Conservation (phyloP, 192 early-diverging fungal genomes). For the Spizellomyces sp. region DNA sequence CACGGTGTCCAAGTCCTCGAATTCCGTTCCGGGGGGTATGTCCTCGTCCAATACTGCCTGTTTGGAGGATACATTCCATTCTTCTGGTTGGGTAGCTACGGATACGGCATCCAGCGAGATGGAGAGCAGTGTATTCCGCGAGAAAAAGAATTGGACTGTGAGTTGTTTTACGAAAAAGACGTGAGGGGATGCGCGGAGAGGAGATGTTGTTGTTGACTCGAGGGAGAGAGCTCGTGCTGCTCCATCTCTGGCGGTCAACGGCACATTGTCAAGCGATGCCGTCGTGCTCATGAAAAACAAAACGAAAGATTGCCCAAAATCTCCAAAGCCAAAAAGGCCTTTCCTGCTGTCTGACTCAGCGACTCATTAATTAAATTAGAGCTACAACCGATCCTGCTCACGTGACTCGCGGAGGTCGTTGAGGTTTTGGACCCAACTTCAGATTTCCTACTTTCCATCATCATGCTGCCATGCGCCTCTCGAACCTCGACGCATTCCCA, state of each 20-base stretch:
- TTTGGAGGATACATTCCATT: background rate
- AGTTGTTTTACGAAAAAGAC: slow-evolving; percentile 5
- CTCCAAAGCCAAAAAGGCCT: background rate
- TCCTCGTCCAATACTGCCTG: background rate
- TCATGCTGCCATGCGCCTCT: slow-evolving; percentile 10
- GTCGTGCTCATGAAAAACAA: background rate
- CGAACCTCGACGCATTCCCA: slow-evolving; percentile 78
- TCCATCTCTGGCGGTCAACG: too few species aligned
- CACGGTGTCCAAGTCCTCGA: background rate
- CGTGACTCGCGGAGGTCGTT: too few species aligned
- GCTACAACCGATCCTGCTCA: too few species aligned
- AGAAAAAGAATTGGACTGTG: slow-evolving; percentile 22
- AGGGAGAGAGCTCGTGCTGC: too few species aligned
- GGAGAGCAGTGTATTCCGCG: background rate
- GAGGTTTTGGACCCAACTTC: too few species aligned
- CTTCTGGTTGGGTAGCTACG: background rate
- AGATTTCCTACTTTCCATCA: background rate
- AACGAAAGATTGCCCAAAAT: background rate
- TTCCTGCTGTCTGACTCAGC: too few species aligned
- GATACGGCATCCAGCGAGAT: background rate
- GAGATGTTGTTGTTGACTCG: background rate
- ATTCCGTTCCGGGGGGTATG: background rate
- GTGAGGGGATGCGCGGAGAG: background rate
- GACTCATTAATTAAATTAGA: too few species aligned
- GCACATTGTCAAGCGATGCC: too few species aligned